These are phyloP conservation scores for Penicillium psychrofluorescens DNA, from an alignment of 495 filamentous ascomycete genomes.

Conservation along the genomic window DNA sequence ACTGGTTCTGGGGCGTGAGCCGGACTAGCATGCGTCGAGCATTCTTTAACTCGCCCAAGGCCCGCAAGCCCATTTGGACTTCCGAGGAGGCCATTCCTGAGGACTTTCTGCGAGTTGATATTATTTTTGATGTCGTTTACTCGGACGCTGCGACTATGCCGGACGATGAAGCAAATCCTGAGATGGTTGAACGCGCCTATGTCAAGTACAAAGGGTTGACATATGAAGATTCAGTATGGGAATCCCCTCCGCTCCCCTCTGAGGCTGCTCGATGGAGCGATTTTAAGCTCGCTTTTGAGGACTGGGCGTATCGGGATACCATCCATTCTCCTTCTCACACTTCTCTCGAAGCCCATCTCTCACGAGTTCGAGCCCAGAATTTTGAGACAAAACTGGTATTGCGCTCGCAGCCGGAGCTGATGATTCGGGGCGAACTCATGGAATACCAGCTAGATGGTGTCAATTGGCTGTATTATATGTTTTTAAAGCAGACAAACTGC, in stretches of 20 bases:
- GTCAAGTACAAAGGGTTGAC: conserved; percentile 95
- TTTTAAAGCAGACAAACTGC: conserved; percentile 71
- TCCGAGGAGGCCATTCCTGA: conserved; percentile 76
- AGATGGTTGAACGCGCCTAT: conserved; percentile 49
- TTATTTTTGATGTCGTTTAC: conserved; percentile 74
- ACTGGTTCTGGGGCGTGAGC: conserved; percentile 82
- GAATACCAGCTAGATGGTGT: conserved; percentile 87
- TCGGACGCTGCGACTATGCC: conserved; percentile 19
- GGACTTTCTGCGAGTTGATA: conserved; percentile 77
- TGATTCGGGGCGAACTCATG: conserved; percentile 81
- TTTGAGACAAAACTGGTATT: conserved; percentile 62
- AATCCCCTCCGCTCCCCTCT: conserved; percentile 63
- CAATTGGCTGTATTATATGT: conserved; percentile 96
- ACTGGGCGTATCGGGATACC: conserved; percentile 71
- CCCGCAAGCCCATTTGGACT: conserved; percentile 58
- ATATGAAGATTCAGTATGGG: conserved; percentile 90
- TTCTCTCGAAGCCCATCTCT: conserved; percentile 53
- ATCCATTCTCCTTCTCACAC: conserved; percentile 48
- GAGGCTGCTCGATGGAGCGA: conserved; percentile 68
- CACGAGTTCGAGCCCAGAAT: conserved; percentile 49
- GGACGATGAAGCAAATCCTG: conserved; percentile 32
- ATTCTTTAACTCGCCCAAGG: conserved; percentile 64
- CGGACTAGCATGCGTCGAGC: conserved; percentile 55
- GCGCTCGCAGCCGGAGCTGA: conserved; percentile 61
- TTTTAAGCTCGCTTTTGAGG: conserved; percentile 73